A percentile compares a stretch with the other conserved stretches of the same genome.
phyloP scores from a whole-genome alignment of 768 basidiomycete genomes.

The Kwoniella heveanensis region DNA sequence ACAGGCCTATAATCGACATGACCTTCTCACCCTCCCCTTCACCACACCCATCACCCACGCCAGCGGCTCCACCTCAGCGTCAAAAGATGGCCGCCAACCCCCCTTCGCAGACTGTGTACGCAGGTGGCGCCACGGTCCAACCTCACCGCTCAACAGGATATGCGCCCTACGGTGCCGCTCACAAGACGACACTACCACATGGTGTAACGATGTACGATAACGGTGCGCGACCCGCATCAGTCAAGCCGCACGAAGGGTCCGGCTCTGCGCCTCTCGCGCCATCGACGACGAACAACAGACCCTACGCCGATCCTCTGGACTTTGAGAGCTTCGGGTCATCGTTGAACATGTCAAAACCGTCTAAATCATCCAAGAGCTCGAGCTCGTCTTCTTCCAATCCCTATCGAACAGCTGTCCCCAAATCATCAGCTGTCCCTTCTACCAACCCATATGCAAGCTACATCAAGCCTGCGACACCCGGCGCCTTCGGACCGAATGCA shows the following conservation, averaged over 20 bases:
- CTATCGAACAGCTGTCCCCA: neutral
- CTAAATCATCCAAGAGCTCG: constrained; percentile 8
- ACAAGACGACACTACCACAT: neutral
- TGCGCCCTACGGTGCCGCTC: neutral
- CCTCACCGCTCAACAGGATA: neutral
- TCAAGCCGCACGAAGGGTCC: neutral
- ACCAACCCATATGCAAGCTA: constrained; percentile 18
- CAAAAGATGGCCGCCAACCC: no score
- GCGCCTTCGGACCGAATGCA: constrained; percentile 20
- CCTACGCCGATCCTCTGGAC: constrained; percentile 6
- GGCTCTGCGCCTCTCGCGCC: constrained; percentile 5
- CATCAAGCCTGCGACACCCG: constrained; percentile 48
- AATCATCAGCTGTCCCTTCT: neutral
- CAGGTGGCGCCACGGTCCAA: constrained; percentile 1
- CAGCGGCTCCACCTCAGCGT: neutral
- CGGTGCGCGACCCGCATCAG: neutral
- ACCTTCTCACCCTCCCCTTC: constrained; percentile 21
- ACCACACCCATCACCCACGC: constrained; percentile 14
- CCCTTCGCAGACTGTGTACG: neutral
- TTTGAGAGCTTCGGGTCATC: constrained; percentile 19
- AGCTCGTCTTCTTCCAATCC: neutral
- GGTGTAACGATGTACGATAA: neutral
- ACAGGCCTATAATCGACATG: constrained; percentile 18
- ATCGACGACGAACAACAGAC: constrained; percentile 4
- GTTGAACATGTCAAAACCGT: neutral